phyloP scores from a whole-genome alignment of 331 rosid genomes.

The Cydonia oblonga region DNA sequence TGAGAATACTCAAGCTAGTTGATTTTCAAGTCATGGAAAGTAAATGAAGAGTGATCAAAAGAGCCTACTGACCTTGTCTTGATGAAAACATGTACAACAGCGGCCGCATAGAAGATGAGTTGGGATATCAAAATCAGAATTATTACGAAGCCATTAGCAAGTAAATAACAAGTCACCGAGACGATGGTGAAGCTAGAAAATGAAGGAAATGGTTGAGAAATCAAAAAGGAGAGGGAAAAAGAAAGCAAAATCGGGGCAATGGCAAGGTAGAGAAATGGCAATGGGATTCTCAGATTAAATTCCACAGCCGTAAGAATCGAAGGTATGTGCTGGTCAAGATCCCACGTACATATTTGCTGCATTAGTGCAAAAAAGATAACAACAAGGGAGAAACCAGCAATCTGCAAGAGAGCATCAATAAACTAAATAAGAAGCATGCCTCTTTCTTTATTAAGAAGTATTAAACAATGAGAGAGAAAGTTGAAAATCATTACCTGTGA shows the following conservation, averaged over 20 bases:
- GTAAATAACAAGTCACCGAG: constrained; percentile 66
- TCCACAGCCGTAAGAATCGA: constrained; percentile 70
- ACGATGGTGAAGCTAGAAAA: constrained; percentile 53
- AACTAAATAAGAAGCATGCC: constrained; percentile 6
- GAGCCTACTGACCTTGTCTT: constrained; percentile 64
- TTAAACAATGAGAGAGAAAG: neutral
- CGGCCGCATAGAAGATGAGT: constrained; percentile 62
- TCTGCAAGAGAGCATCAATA: constrained; percentile 53
- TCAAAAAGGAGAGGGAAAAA: constrained; percentile 40
- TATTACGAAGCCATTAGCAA: constrained; percentile 67
- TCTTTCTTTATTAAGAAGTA: neutral
- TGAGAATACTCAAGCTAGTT: neutral
- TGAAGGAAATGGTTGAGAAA: constrained; percentile 68
- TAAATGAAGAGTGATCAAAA: neutral
- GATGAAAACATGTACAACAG: constrained; percentile 65
- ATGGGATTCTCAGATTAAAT: constrained; percentile 61
- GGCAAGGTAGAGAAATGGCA: constrained; percentile 50
- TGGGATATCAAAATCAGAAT: constrained; percentile 64
- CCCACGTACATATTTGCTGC: constrained; percentile 88
- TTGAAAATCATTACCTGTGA: constrained; percentile 55
- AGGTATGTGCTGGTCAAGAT: constrained; percentile 63
- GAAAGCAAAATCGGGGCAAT: constrained; percentile 62
- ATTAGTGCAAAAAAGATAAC: constrained; percentile 70
- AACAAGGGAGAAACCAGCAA: constrained; percentile 72
- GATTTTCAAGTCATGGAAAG: neutral